These are phyloP conservation scores for Phytomonas sp. DNA, from an alignment of 208 protist genomes.

Conservation along the genomic window DNA sequence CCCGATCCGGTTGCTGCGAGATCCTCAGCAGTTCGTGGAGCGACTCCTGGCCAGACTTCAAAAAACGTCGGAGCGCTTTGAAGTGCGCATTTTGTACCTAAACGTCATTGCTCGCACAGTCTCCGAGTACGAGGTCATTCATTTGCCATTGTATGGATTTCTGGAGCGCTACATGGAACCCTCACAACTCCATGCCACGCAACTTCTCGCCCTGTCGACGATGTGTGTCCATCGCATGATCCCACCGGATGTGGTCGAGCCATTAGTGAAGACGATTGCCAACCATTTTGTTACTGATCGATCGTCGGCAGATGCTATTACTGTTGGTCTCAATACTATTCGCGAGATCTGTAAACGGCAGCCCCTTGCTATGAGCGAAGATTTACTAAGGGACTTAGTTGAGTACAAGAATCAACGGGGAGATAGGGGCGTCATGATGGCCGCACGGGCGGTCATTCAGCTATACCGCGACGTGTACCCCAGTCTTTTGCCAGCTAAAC, in stretches of 20 bases:
- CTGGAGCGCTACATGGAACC: constrained; percentile 95
- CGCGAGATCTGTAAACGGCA: constrained; percentile 93
- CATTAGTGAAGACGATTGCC: constrained; percentile 90
- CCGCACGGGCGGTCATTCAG: constrained; percentile 91
- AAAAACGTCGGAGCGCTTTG: constrained; percentile 91
- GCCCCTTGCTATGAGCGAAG: constrained; percentile 91
- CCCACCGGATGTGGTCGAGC: constrained; percentile 89
- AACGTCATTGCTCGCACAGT: constrained; percentile 95
- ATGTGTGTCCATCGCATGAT: constrained; percentile 94
- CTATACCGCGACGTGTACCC: constrained; percentile 94
- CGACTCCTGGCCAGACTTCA: constrained; percentile 90
- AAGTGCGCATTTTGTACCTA: constrained; percentile 93
- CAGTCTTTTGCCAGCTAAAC: constrained; percentile 90
- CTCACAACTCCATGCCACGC: constrained; percentile 93
- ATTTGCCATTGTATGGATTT: constrained; percentile 96
- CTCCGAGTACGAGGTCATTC: constrained; percentile 91
- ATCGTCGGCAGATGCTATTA: constrained; percentile 89
- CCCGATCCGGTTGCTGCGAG: constrained; percentile 92
- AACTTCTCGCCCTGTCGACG: constrained; percentile 91
- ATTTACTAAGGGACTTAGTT: constrained; percentile 91
- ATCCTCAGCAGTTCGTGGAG: constrained; percentile 95
- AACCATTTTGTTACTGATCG: constrained; percentile 96
- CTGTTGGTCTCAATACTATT: constrained; percentile 95
- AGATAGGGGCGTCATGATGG: constrained; percentile 95
- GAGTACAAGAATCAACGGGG: constrained; percentile 90